These are phyloP conservation scores for Inga laurina DNA, from an alignment of 306 rosid species.

Conservation along the genomic window DNA sequence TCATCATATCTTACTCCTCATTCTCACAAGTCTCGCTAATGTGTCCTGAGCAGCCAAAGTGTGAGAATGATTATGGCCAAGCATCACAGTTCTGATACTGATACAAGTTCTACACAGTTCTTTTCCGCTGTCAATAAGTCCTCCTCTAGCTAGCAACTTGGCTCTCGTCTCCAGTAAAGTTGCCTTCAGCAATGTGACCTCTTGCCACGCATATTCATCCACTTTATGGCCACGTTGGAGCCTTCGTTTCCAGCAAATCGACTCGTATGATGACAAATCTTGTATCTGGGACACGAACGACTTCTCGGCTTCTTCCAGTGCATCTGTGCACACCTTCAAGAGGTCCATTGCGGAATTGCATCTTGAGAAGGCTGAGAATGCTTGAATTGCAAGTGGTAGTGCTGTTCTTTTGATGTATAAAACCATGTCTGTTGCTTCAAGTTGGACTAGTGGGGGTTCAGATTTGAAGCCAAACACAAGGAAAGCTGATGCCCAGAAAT, in stretches of 20 bases:
- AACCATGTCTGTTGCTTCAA: conserved; percentile 70
- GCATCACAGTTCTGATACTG: conserved; percentile 89
- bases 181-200: conserved; percentile 81
- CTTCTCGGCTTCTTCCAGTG: conserved; percentile 86
- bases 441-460: conserved; percentile 69
- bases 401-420: conserved; percentile 71
- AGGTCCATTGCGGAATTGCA: conserved; percentile 84
- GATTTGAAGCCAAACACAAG: conserved; percentile 90
- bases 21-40: conserved; percentile 75
- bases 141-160: conserved; percentile 75
- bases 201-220: conserved; percentile 92
- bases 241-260: conserved; percentile 84
- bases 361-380: conserved; percentile 76
- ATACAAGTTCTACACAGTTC: conserved; percentile 85
- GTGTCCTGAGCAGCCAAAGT: conserved; percentile 92
- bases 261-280: conserved; percentile 72
- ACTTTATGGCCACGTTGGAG: conserved; percentile 60
- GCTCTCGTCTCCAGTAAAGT: conserved; percentile 85
- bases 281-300: conserved; percentile 86
- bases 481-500: conserved; percentile 85
- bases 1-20: conserved; percentile 70
- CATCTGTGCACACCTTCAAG: conserved; percentile 79
- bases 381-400: conserved; percentile 80
- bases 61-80: conserved; percentile 77
- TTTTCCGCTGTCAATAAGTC: conserved; percentile 71